phyloP scores from a whole-genome alignment of 2,329 filamentous ascomycete genomes.

The Diaporthe aspalathi region DNA sequence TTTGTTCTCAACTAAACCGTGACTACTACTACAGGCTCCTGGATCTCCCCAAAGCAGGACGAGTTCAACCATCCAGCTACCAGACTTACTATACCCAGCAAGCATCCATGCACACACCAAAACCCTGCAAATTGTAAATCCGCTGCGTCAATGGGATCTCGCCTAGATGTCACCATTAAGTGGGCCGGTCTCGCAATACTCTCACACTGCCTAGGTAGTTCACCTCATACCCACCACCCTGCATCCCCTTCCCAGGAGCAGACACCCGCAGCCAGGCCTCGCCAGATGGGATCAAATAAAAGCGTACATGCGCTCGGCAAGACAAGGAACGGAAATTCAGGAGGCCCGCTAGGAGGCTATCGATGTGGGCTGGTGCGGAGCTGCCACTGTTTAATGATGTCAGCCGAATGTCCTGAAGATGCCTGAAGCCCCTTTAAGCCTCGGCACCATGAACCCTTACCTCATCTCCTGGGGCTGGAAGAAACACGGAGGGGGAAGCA shows the following conservation, averaged over 20 bases:
- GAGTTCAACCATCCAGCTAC: too few species aligned
- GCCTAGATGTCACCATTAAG: slow-evolving; percentile 23
- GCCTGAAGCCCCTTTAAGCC: neutral
- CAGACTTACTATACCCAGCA: too few species aligned
- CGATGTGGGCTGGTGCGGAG: neutral
- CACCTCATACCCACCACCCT: neutral
- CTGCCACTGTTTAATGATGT: neutral
- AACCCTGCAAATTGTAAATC: neutral
- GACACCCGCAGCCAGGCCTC: neutral
- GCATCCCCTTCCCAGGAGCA: neutral
- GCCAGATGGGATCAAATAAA: neutral
- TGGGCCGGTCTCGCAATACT: slow-evolving; percentile 5
- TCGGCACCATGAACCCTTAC: neutral
- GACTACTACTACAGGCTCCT: too few species aligned
- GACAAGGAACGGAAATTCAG: neutral
- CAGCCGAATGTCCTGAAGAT: neutral
- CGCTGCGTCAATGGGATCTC: slow-evolving; percentile 8
- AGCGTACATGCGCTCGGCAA: neutral
- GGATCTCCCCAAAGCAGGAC: neutral
- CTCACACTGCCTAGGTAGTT: too few species aligned
- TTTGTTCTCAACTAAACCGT: too few species aligned
- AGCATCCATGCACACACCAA: neutral
- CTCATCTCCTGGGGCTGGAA: neutral
- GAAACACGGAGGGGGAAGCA: neutral
- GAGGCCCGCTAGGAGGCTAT: neutral